These are phyloP conservation scores for Parmelia sp. DNA, from an alignment of 495 filamentous ascomycete genomes.

Conservation along the genomic window DNA sequence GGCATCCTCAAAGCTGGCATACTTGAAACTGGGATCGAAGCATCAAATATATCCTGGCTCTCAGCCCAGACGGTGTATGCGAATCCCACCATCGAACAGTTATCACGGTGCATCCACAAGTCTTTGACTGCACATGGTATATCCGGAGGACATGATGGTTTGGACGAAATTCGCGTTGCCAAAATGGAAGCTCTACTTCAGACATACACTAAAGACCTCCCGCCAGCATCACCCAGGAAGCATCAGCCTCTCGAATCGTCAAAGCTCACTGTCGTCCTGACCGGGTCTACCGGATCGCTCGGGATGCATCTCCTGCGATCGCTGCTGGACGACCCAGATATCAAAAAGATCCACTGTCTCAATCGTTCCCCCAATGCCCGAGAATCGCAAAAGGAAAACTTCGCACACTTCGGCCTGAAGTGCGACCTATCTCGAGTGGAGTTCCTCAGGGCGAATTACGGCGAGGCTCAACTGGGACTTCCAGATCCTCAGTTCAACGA, in stretches of 20 bases:
- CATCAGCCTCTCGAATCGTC: conserved; percentile 1
- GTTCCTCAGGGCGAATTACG: conserved; percentile 17
- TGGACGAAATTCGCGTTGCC: background rate
- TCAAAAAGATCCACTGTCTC: conserved; percentile 32
- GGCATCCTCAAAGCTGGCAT: conserved; percentile 16
- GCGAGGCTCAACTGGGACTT: conserved; percentile 11
- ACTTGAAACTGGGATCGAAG: conserved; percentile 12
- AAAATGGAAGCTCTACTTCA: conserved; percentile 11
- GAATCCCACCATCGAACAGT: conserved; percentile 19
- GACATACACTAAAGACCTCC: conserved; percentile 13
- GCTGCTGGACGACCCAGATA: conserved; percentile 24
- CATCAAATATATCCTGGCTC: conserved; percentile 9
- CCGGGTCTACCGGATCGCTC: conserved; percentile 38
- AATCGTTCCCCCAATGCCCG: conserved; percentile 36
- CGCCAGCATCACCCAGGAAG: background rate
- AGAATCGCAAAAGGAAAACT: conserved; percentile 27
- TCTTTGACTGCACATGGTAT: conserved; percentile 17
- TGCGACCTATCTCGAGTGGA: conserved; percentile 4
- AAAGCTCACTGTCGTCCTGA: conserved; percentile 30
- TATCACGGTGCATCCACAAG: conserved; percentile 9
- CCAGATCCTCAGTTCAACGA: conserved; percentile 21
- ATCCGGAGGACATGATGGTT: background rate
- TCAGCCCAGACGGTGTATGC: conserved; percentile 15
- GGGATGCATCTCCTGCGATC: conserved; percentile 32
- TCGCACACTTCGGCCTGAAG: background rate